Conservation (phyloP, 805 yeast species). For the Isabelozyma rhagii region DNA sequence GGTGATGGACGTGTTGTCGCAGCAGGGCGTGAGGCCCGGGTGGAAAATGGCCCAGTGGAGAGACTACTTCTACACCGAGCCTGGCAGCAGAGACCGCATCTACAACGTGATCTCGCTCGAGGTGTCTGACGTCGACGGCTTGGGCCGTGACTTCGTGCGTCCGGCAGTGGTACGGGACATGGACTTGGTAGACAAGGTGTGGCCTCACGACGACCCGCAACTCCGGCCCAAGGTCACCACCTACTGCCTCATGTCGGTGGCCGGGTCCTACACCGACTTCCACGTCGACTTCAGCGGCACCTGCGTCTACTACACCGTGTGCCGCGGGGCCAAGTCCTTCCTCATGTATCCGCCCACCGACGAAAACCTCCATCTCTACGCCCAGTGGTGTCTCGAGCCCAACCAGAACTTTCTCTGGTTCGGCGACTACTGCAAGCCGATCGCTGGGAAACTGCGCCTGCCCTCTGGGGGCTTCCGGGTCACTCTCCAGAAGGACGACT, state of each 20-base stretch:
- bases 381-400: constrained; percentile 67
- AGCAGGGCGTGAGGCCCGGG: constrained; percentile 55
- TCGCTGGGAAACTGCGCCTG: constrained; percentile 23
- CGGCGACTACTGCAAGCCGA: constrained; percentile 44
- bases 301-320: constrained; percentile 81
- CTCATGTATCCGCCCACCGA: constrained; percentile 76
- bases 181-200: constrained; percentile 69
- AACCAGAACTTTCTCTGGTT: constrained; percentile 65
- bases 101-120: constrained; percentile 82
- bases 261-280: constrained; percentile 80
- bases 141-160: constrained; percentile 50
- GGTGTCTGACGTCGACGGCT: constrained; percentile 51
- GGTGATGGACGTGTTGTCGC: constrained; percentile 88
- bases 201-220: constrained; percentile 38
- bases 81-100: constrained; percentile 55
- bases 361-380: constrained; percentile 57
- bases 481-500: constrained; percentile 59
- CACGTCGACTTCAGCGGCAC: constrained; percentile 93
- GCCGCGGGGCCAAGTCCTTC: constrained; percentile 73
- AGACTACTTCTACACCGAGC: constrained; percentile 55
- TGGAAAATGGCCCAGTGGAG: constrained; percentile 78
- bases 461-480: constrained; percentile 51
- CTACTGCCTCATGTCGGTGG: constrained; percentile 83
- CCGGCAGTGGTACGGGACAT: constrained; percentile 63
- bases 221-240: constrained; percentile 61